These are phyloP conservation scores for Plasmodium vivax DNA, from an alignment of 169 alveolate species.

Conservation along the genomic window DNA sequence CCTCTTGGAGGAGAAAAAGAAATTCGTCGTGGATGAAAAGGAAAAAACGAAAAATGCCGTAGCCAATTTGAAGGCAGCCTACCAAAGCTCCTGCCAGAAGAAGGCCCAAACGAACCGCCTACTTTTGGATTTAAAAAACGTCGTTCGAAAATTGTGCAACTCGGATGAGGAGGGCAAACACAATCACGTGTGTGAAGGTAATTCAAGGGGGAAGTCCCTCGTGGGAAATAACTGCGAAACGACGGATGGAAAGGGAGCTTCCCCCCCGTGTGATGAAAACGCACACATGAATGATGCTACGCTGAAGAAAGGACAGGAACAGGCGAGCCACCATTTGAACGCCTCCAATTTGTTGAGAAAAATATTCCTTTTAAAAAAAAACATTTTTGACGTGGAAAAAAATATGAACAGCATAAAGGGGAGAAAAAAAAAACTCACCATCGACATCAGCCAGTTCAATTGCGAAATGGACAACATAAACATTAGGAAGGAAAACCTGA, in stretches of 20 bases:
- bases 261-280: not conserved
- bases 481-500: conserved; percentile 47
- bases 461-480: conserved; percentile 55
- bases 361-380: conserved; percentile 26
- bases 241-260: not conserved
- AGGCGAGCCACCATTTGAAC: not conserved
- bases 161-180: not conserved
- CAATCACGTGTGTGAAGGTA: not conserved
- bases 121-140: not conserved
- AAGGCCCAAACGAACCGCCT: not conserved
- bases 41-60: not conserved
- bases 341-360: not conserved
- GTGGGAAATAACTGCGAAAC: not conserved
- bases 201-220: not conserved
- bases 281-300: not conserved
- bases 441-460: conserved; percentile 34
- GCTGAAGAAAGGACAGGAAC: not conserved
- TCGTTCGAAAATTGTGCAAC: not conserved
- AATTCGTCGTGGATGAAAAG: not conserved
- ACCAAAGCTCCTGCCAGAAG: conserved; percentile 7
- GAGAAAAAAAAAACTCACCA: conserved; percentile 39
- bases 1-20: conserved; percentile 13
- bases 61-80: not conserved
- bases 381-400: conserved; percentile 18
- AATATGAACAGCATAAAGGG: conserved; percentile 14